A percentile compares a stretch with the other conserved stretches of the same genome.
These are phyloP conservation scores for Syzygium aromaticum DNA, from an alignment of 345 rosid species.

Conservation along the genomic window DNA sequence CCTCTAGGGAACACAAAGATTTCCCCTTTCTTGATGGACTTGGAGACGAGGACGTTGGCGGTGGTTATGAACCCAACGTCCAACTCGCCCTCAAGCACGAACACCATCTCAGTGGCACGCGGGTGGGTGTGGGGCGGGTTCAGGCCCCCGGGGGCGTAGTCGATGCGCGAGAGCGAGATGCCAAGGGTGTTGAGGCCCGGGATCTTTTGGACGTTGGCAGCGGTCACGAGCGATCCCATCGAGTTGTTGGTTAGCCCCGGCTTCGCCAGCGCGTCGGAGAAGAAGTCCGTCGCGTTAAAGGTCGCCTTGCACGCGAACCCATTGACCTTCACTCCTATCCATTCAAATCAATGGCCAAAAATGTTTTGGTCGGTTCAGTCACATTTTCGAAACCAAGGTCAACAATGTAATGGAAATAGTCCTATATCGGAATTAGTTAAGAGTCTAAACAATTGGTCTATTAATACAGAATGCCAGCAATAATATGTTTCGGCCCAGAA, in stretches of 20 bases:
- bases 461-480: background rate
- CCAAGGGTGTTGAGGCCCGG: conserved; percentile 74
- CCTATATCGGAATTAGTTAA: background rate
- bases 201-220: conserved; percentile 37
- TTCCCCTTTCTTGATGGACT: conserved; percentile 43
- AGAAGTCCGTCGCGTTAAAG: conserved; percentile 35
- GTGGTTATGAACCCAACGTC: conserved; percentile 62
- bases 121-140: conserved; percentile 84
- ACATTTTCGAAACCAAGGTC: background rate
- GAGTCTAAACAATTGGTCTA: background rate
- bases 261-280: conserved; percentile 29
- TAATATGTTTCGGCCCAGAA: background rate
- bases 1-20: conserved; percentile 55
- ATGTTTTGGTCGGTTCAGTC: background rate
- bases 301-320: conserved; percentile 49
- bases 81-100: conserved; percentile 43
- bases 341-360: background rate
- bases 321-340: conserved; percentile 37
- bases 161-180: conserved; percentile 51
- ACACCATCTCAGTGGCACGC: conserved; percentile 47
- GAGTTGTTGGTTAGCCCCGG: conserved; percentile 47
- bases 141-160: conserved; percentile 51
- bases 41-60: conserved; percentile 31
- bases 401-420: background rate
- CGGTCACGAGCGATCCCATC: conserved; percentile 28